Base-by-base conservation (phyloP, 306 rosid genomes). In the Oemleria cerasiformis region DNA sequence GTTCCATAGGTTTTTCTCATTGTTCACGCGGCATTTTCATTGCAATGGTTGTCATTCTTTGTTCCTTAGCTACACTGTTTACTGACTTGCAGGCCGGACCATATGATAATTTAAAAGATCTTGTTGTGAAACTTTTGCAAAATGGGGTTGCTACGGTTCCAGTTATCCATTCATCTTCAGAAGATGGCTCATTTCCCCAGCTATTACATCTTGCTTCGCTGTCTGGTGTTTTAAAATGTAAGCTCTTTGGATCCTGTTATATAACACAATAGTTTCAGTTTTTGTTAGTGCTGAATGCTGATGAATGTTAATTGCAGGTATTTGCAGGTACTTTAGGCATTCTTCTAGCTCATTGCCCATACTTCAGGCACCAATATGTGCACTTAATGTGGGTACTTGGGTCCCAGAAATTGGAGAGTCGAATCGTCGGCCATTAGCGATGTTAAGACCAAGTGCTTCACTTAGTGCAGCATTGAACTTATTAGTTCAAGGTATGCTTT, bases 341-440 rank as follows among this genome's bases (percentile, higher is more conserved):
- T 85, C 86, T 77, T 70, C 97, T 65, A 86, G 88, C 79, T 81
- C 94, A 40, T 84, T 95, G 79, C 96, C 99, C 60, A 87, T 95
- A 70, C 96, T 95, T 43, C 96, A 89, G 72, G 86, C 87, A 47
- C 99, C 97, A 38, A 88, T 95, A 68, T 84, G 81, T 80, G 86
- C 92, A 68, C 78, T 95, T 81, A 95, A 90, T 42, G 87, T 91
- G 56, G 99, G 99, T n/a, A 87, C 99, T 34, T 91, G 99, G 99
- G 89, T 92, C 80, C 99, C 99, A 17, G 84, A 85, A 84, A 91
- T 95, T 72, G 99, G 97, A 83, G 99, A 95, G 71, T 70, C 95
- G 59, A 95, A 88, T 75, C 54, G 72, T 71, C 91, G 78, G 66
- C 90, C 96, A 17, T 80, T 95, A 50, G 96, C 97, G 65, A 91